Conservation (phyloP, 345 rosid genomes). For the Litchi chinensis region DNA sequence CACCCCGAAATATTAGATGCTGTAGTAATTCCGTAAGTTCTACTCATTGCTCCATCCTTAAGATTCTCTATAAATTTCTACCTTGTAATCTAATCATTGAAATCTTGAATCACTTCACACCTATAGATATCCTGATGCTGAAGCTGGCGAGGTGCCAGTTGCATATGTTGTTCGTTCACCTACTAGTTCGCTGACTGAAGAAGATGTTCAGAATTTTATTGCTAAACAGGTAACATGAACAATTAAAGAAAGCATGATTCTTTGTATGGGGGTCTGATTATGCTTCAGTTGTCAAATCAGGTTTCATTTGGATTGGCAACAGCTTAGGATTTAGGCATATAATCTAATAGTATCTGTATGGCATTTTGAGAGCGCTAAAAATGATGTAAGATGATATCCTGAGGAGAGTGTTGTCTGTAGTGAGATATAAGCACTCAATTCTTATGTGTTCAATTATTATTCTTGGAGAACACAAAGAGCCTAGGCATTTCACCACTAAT, state of each 20-base stretch:
- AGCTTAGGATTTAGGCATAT: neutral
- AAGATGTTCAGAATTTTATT: slow-evolving; percentile 61
- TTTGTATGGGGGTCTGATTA: neutral
- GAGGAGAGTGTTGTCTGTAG: neutral
- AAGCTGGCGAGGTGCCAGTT: slow-evolving; percentile 92
- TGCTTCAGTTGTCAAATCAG: neutral
- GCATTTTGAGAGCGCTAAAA: neutral
- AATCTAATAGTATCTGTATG: neutral
- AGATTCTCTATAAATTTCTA: neutral
- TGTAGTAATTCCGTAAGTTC: slow-evolving; percentile 88
- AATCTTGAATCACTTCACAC: neutral
- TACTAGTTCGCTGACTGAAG: slow-evolving; percentile 65
- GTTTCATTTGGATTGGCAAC: neutral
- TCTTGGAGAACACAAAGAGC: neutral
- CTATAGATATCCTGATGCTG: slow-evolving; percentile 79
- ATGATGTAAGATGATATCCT: neutral
- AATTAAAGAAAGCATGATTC: too few relatives aligned
- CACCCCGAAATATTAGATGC: slow-evolving; percentile 86
- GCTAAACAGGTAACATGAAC: slow-evolving; percentile 63
- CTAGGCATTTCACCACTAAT: neutral
- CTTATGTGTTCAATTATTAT: neutral
- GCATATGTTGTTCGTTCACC: slow-evolving; percentile 81
- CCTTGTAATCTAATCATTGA: neutral
- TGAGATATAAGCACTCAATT: neutral
- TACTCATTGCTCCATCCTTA: neutral